phyloP scores from a whole-genome alignment of 768 basidiomycete species.

The Pulveroboletus sp. region DNA sequence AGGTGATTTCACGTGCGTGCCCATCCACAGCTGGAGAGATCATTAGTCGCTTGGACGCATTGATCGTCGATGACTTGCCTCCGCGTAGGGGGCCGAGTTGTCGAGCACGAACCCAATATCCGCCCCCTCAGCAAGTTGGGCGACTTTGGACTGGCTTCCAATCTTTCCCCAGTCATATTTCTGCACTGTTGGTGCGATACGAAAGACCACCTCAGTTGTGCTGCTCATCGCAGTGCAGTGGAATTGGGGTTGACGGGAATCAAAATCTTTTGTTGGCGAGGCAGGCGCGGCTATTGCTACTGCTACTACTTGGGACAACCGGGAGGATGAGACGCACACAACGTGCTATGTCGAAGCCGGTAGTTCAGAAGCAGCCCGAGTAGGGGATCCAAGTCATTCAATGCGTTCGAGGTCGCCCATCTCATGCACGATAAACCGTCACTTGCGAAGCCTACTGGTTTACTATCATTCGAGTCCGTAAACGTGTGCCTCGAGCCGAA shows the following conservation, averaged over 20 bases:
- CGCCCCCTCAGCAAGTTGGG: slow-evolving; percentile 67
- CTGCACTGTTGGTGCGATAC: slow-evolving; percentile 78
- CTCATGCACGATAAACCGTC: not conserved
- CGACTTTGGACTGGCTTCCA: slow-evolving; percentile 79
- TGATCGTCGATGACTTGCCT: slow-evolving; percentile 50
- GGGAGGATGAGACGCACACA: too few species aligned
- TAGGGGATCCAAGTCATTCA: too few species aligned
- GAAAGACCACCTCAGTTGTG: slow-evolving; percentile 52
- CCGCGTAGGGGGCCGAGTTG: slow-evolving; percentile 79
- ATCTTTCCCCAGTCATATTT: slow-evolving; percentile 94
- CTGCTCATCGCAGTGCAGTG: slow-evolving; percentile 19
- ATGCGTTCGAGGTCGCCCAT: too few species aligned
- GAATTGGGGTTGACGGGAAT: not conserved
- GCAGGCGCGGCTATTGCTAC: too few species aligned
- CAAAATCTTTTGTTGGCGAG: not conserved
- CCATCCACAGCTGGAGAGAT: slow-evolving; percentile 88
- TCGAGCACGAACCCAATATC: slow-evolving; percentile 63
- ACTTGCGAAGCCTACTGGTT: not conserved
- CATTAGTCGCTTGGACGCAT: slow-evolving; percentile 1
- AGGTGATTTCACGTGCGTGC: slow-evolving; percentile 81
- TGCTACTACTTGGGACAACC: too few species aligned
- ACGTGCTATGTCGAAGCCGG: too few species aligned
- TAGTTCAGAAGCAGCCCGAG: too few species aligned
- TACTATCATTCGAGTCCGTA: not conserved
- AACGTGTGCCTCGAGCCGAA: not conserved